phyloP scores from a whole-genome alignment of 2,329 filamentous ascomycete species.

The Sporothrix brasiliensis region DNA sequence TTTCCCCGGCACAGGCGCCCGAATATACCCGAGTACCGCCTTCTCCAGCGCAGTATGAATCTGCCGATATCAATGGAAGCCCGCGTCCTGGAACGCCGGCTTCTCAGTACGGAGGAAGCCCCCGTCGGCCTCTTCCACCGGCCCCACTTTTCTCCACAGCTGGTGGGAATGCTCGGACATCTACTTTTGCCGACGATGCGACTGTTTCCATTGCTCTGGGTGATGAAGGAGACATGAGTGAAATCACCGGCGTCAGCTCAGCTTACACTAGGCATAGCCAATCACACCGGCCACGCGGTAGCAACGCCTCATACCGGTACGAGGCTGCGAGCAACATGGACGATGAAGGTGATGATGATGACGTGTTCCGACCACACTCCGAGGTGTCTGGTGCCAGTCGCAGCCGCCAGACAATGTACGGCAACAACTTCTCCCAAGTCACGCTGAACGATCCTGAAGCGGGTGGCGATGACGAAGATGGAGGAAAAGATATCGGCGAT shows the following conservation, averaged over 20 bases:
- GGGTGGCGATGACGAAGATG: conserved; percentile 38
- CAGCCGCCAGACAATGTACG: conserved; percentile 46
- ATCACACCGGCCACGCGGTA: background rate
- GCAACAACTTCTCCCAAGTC: conserved; percentile 52
- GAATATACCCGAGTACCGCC: conserved; percentile 69
- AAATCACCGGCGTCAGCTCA: conserved; percentile 64
- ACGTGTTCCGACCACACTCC: conserved; percentile 65
- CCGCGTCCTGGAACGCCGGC: conserved; percentile 89
- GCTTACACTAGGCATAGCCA: conserved; percentile 20
- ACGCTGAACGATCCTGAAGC: conserved; percentile 53
- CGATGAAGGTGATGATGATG: conserved; percentile 55
- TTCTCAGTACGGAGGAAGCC: conserved; percentile 84
- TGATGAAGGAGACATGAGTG: conserved; percentile 54
- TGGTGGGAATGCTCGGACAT: conserved; percentile 48
- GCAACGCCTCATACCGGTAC: conserved; percentile 33
- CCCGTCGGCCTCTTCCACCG: conserved; percentile 81
- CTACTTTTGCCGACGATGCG: conserved; percentile 65
- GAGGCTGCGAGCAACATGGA: conserved; percentile 33
- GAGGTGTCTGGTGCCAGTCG: conserved; percentile 49
- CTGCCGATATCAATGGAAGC: conserved; percentile 83
- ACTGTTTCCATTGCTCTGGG: conserved; percentile 71
- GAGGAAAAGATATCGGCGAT: conserved; percentile 39
- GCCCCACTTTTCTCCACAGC: conserved; percentile 74
- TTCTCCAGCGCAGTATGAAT: conserved; percentile 75
- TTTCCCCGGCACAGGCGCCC: conserved; percentile 42